Evolutionary conservation across 2,329 filamentous ascomycete species (phyloP).

Genomic region (Xylaria sp.): DNA sequence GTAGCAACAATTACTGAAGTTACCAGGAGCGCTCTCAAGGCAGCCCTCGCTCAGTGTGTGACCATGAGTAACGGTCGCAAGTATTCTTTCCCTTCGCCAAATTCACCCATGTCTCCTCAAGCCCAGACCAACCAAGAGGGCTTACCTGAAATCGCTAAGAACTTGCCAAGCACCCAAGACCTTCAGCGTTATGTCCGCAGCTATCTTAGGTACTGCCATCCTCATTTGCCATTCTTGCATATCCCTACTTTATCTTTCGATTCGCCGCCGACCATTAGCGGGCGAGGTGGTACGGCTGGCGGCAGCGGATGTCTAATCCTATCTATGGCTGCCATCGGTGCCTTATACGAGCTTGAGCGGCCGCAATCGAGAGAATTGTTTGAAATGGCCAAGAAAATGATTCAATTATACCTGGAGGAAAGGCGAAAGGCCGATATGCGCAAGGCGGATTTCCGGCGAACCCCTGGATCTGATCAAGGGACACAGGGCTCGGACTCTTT

Average conservation of each 20-base stretch:
- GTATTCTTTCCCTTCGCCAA: conserved; percentile 56
- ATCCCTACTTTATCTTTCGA: conserved; percentile 89
- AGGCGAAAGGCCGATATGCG: conserved; percentile 77
- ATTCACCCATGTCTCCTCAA: conserved; percentile 50
- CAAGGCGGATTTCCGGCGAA: conserved; percentile 53
- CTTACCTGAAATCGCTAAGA: conserved; percentile 48
- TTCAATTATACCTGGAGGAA: conserved; percentile 87
- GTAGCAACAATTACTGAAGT: conserved; percentile 61
- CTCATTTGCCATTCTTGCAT: conserved; percentile 91
- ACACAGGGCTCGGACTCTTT: conserved; percentile 52
- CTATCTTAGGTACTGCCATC: conserved; percentile 89
- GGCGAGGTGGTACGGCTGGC: conserved; percentile 56
- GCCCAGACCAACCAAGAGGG: conserved; percentile 44
- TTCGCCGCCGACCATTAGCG: conserved; percentile 61
- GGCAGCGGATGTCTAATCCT: conserved; percentile 82
- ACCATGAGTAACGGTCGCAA: conserved; percentile 52
- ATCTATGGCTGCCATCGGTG: conserved; percentile 72
- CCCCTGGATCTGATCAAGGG: conserved; percentile 42
- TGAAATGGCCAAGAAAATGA: conserved; percentile 91
- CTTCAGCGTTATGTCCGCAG: conserved; percentile 85
- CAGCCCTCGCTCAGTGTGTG: conserved; percentile 52
- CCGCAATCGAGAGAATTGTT: conserved; percentile 78
- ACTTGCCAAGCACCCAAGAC: conserved; percentile 74
- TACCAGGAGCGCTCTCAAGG: conserved; percentile 57
- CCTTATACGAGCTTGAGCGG: conserved; percentile 79